Base-by-base conservation (phyloP, 2,329 filamentous ascomycete species). In the Hymenoscyphus repandus region DNA sequence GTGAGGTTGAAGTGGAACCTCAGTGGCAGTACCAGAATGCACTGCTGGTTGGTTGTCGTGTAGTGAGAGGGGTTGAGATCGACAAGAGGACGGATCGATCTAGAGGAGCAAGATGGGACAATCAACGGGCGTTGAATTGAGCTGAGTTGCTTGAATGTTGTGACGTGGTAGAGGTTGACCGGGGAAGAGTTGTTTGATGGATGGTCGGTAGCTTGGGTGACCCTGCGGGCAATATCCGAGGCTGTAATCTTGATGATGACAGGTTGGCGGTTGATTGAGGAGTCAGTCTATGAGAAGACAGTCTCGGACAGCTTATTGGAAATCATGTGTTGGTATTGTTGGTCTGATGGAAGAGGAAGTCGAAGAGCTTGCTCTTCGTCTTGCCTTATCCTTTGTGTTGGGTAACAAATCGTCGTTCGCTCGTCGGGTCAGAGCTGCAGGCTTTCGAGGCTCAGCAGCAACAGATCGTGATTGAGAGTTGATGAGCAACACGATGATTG, bases 281-380 rank as follows among this genome's bases (percentile, higher is more conserved):
- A 64, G 62, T 57, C 58, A 66, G 63, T 63, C 63, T 62, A 64
- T 60, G 54, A 57, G 50, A 58, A 66, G 64, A 70, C 66, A 66
- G 67, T 64, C 67, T 68, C 66, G 63, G 62, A 57, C 58, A 62
- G 65, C 64, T 62, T 59, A 58, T 58, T 64, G 61, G 68, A 68
- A 64, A 68, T 68, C 71, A 73, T 74, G 66, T 69, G 70, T 64
- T 59, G 58, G 52, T 57, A 52, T 49, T 58, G 63, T 56, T 62
- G 62, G 63, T 60, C 72, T 66, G 60, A 64, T 63, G 60, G 68
- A 70, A 70, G 64, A 71, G 68, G 68, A 64, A 66, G 68, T 69
- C 62, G 67, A 72, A 75, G 70, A 72, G 71, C 68, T 74, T 68
- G 75, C 73, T 76, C 73, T 70, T 71, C 59, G 61, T 62, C 63